Conservation (phyloP, 176 grass and related monocot species). For the Cenchrus purpureus region DNA sequence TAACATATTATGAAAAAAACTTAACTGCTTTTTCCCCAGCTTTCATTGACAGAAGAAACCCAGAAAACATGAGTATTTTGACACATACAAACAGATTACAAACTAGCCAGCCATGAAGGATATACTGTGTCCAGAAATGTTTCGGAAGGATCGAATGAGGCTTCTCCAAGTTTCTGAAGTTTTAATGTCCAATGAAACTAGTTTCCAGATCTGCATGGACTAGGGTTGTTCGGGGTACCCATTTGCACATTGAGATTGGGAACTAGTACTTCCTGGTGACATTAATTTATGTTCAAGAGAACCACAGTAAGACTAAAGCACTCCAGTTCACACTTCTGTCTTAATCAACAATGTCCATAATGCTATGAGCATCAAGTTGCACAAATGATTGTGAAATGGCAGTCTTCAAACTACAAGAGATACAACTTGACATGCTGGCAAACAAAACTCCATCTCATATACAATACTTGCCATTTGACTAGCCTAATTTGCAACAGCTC, state of each 20-base stretch:
- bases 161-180: background rate
- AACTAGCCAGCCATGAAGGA: background rate
- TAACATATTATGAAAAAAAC: background rate
- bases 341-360: background rate
- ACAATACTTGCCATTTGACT: background rate
- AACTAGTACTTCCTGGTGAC: background rate
- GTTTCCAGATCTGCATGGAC: background rate
- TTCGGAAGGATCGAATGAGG: background rate
- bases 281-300: background rate
- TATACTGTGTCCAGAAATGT: background rate
- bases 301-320: background rate
- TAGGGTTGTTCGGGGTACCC: background rate
- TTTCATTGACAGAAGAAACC: slow-evolving; percentile 26
- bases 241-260: background rate
- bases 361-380: too few species aligned
- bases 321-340: background rate
- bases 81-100: background rate
- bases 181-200: slow-evolving; percentile 6
- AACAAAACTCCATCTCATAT: background rate
- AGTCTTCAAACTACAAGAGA: slow-evolving; percentile 4
- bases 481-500: background rate
- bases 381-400: too few species aligned
- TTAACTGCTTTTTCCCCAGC: background rate
- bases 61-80: background rate
- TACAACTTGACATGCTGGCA: slow-evolving; percentile 1